phyloP scores from a whole-genome alignment of 2,329 filamentous ascomycete genomes.

The Rutstroemia sp. region DNA sequence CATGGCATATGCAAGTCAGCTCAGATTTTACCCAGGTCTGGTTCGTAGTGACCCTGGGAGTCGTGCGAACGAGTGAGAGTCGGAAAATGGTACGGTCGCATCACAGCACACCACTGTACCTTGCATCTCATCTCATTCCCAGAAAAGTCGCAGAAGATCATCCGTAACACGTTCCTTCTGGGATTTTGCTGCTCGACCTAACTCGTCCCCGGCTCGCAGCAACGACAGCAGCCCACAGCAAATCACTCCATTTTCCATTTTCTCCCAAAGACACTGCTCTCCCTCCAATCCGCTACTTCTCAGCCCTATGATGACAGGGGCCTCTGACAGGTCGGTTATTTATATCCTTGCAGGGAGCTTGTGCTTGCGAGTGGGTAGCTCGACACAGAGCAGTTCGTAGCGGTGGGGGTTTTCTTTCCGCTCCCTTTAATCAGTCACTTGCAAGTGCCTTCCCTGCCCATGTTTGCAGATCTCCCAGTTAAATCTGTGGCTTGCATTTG shows the following conservation, averaged over 20 bases:
- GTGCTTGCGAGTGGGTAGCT: not conserved
- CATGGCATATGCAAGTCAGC: not conserved
- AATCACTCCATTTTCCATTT: not conserved
- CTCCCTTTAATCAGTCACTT: not conserved
- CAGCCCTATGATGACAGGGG: conserved; percentile 10
- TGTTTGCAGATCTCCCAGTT: too few species aligned
- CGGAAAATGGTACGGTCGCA: too few species aligned
- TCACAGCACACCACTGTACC: not conserved
- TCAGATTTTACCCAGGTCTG: not conserved
- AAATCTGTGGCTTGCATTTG: too few species aligned
- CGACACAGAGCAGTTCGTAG: too few species aligned
- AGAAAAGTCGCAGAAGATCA: not conserved
- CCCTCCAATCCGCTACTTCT: not conserved
- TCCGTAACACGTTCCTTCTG: conserved; percentile 7
- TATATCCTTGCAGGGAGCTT: conserved; percentile 1
- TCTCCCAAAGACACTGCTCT: not conserved
- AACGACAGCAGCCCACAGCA: too few species aligned
- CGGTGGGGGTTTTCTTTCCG: not conserved
- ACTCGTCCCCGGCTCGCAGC: not conserved
- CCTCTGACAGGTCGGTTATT: conserved; percentile 5
- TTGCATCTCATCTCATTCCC: not conserved
- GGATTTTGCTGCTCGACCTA: not conserved
- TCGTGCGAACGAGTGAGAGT: too few species aligned
- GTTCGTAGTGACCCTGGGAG: too few species aligned
- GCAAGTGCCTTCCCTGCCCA: not conserved